Percentiles rank a stretch among this genome's conserved stretches.
phyloP scores from a whole-genome alignment of 2,329 filamentous ascomycete species.

The Pseudocercospora fuligena region DNA sequence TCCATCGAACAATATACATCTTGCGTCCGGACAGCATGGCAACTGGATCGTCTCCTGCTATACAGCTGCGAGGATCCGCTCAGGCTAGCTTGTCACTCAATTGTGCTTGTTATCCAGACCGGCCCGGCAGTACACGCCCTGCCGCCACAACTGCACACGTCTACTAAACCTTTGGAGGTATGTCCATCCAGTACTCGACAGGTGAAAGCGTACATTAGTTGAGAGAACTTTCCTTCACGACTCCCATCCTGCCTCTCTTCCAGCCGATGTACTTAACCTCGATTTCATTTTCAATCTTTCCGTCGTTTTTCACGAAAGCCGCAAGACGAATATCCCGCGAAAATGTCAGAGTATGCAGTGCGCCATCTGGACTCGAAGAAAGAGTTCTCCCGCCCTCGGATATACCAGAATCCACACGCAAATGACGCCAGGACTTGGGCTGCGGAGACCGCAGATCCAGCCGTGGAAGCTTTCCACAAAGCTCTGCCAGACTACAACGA shows the following conservation, averaged over 20 bases:
- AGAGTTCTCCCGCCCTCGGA: slow-evolving; percentile 22
- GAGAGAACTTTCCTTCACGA: too few relatives aligned
- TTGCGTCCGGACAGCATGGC: background rate
- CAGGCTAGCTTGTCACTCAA: too few relatives aligned
- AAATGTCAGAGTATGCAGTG: slow-evolving; percentile 30
- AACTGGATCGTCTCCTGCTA: too few relatives aligned
- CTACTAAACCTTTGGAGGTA: slow-evolving; percentile 15
- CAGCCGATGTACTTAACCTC: background rate
- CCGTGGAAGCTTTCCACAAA: slow-evolving; percentile 57
- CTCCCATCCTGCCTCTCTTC: background rate
- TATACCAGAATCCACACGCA: slow-evolving; percentile 29
- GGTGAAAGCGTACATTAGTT: background rate
- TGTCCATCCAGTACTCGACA: slow-evolving; percentile 1
- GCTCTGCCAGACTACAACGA: slow-evolving; percentile 61
- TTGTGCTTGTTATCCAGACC: background rate
- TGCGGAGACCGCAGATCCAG: slow-evolving; percentile 20
- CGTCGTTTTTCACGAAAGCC: too few relatives aligned
- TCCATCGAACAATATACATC: background rate
- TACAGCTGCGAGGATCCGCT: too few relatives aligned
- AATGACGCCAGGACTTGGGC: background rate
- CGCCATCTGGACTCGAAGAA: slow-evolving; percentile 26
- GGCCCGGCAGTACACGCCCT: slow-evolving; percentile 4
- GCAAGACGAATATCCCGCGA: slow-evolving; percentile 4
- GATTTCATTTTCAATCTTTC: background rate
- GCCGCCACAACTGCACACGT: background rate